Evolutionary conservation across 306 rosid species (phyloP).

Genomic region (Begonia peltatifolia): DNA sequence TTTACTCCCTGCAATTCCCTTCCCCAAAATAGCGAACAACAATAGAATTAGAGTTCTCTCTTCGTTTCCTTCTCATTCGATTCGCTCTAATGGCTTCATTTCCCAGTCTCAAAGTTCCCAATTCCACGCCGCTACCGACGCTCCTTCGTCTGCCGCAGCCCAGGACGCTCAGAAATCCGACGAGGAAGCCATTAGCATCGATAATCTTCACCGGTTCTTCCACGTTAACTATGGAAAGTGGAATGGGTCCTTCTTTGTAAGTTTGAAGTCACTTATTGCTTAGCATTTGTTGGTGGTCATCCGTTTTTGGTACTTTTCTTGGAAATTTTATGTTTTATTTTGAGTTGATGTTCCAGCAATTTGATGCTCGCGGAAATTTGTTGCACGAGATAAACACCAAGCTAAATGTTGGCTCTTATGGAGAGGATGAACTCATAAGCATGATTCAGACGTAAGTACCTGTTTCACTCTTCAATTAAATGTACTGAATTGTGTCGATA

Average conservation of each 20-base stretch:
- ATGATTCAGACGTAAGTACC: conserved; percentile 79
- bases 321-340: not conserved
- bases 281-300: not conserved
- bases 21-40: conserved; percentile 12
- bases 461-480: not conserved
- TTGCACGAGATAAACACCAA: conserved; percentile 63
- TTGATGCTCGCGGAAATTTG: conserved; percentile 63
- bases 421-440: conserved; percentile 85
- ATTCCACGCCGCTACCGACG: conserved; percentile 30
- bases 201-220: conserved; percentile 50
- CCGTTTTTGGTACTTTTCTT: not conserved
- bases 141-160: conserved; percentile 22
- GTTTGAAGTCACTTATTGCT: conserved; percentile 2
- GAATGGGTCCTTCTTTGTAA: conserved; percentile 83
- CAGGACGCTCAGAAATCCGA: conserved; percentile 24
- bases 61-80: conserved; percentile 1
- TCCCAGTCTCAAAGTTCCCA: conserved; percentile 11
- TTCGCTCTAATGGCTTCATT: conserved; percentile 8
- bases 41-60: conserved; percentile 10
- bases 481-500: not conserved
- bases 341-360: conserved; percentile 38
- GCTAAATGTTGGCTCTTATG: conserved; percentile 82
- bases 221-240: conserved; percentile 59
- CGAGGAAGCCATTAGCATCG: conserved; percentile 58
- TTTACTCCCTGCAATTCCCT: conserved; percentile 15